phyloP scores from a whole-genome alignment of 164 flowering plant species.

The Piper longum region DNA sequence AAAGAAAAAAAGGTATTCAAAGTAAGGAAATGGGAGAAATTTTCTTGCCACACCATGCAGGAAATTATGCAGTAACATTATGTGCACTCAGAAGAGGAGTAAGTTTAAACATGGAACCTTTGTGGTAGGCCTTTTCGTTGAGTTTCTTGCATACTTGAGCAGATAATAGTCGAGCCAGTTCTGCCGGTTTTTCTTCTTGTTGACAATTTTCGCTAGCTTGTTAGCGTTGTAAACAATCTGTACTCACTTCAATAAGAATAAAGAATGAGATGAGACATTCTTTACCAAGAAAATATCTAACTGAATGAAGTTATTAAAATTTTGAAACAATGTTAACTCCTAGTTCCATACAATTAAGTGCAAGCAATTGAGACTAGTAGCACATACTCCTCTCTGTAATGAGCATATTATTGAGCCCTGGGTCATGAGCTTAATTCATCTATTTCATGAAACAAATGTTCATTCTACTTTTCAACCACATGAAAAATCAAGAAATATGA shows the following conservation, averaged over 20 bases:
- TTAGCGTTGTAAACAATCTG: conserved; percentile 79
- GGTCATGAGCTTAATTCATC: background rate
- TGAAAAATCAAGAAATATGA: conserved; percentile 10
- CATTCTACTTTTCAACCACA: background rate
- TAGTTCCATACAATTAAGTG: no score
- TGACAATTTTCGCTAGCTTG: conserved; percentile 40
- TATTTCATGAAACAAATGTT: background rate
- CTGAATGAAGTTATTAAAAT: background rate
- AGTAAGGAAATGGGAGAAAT: background rate
- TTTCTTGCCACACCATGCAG: background rate
- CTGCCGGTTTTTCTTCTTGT: conserved; percentile 45
- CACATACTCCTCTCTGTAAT: no score
- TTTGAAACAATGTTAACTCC: background rate
- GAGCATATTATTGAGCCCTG: background rate
- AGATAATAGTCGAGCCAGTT: conserved; percentile 75
- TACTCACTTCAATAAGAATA: conserved; percentile 5
- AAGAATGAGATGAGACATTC: background rate
- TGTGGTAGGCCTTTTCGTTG: conserved; percentile 25
- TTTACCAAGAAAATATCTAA: background rate
- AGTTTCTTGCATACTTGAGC: conserved; percentile 45
- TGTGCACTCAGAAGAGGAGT: background rate
- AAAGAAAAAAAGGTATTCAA: background rate
- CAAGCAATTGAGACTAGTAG: no score
- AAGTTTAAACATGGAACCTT: conserved; percentile 33
- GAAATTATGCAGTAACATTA: background rate